phyloP scores from a whole-genome alignment of 2,329 filamentous ascomycete genomes.

The Bipolaris oryzae region DNA sequence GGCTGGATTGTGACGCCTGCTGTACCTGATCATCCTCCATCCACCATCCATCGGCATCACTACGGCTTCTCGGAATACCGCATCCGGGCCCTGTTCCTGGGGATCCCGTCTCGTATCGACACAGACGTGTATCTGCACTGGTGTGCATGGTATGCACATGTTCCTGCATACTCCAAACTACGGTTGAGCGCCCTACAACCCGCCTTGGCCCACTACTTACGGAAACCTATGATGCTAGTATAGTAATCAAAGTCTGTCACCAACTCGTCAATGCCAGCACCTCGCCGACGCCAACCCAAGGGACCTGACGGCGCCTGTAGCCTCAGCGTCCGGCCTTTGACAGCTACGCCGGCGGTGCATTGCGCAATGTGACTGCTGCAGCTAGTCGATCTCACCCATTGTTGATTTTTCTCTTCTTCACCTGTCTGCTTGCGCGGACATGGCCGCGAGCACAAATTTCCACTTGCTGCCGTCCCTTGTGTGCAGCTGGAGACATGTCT shows the following conservation, averaged over 20 bases:
- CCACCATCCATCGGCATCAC: background rate
- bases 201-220: background rate
- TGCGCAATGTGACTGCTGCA: background rate
- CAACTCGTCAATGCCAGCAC: background rate
- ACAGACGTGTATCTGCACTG: no score
- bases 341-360: background rate
- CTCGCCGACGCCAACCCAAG: background rate
- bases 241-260: no score
- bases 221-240: background rate
- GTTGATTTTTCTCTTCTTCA: background rate
- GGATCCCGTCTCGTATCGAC: no score
- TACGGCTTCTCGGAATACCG: background rate
- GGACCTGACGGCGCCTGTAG: background rate
- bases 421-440: background rate
- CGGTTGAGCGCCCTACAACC: background rate
- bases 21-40: background rate
- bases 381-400: background rate
- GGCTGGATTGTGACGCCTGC: no score
- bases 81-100: background rate
- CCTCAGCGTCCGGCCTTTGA: background rate
- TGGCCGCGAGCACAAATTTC: background rate
- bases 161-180: background rate
- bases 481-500: background rate
- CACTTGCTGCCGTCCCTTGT: background rate
- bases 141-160: no score